A percentile compares a stretch with the other conserved stretches of the same genome.
Conservation (phyloP, 805 yeast genomes). For the fission yeast (Schizosaccharomyces pombe) region DNA sequence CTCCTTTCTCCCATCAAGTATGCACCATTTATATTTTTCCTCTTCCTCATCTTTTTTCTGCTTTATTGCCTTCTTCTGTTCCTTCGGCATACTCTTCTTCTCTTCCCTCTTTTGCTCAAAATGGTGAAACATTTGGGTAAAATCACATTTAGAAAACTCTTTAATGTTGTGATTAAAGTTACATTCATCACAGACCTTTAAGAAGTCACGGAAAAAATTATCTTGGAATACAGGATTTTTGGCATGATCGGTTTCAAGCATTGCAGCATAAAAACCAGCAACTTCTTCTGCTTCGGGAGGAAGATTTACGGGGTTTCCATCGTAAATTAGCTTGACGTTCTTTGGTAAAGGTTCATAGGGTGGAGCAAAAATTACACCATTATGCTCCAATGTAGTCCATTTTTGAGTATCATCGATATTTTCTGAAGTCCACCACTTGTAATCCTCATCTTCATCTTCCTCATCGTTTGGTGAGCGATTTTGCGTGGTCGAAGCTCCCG, state of each 20-base stretch:
- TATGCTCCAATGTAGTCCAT: conserved; percentile 72
- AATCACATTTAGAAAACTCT: conserved; percentile 51
- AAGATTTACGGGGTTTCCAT: conserved; percentile 48
- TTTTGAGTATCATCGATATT: conserved; percentile 40
- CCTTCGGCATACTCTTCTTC: conserved; percentile 40
- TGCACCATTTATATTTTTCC: conserved; percentile 60
- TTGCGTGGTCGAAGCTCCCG: background rate
- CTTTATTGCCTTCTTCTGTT: conserved; percentile 54
- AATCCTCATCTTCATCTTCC: conserved; percentile 36
- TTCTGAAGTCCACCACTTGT: conserved; percentile 68
- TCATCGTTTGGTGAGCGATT: background rate
- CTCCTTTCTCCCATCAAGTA: conserved; percentile 67
- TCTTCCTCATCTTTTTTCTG: conserved; percentile 52
- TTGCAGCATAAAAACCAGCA: conserved; percentile 82
- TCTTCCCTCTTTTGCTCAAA: conserved; percentile 49
- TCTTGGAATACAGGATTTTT: conserved; percentile 64
- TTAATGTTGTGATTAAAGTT: conserved; percentile 35
- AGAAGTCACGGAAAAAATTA: conserved; percentile 67
- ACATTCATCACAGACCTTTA: conserved; percentile 27
- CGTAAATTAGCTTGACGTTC: conserved; percentile 50
- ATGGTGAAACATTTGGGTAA: conserved; percentile 44
- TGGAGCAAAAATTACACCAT: conserved; percentile 86
- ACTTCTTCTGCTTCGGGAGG: conserved; percentile 82
- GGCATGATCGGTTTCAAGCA: conserved; percentile 73
- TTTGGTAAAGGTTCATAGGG: conserved; percentile 68